Conservation (phyloP, 2,329 filamentous ascomycete species). For the Trichoderma breve region DNA sequence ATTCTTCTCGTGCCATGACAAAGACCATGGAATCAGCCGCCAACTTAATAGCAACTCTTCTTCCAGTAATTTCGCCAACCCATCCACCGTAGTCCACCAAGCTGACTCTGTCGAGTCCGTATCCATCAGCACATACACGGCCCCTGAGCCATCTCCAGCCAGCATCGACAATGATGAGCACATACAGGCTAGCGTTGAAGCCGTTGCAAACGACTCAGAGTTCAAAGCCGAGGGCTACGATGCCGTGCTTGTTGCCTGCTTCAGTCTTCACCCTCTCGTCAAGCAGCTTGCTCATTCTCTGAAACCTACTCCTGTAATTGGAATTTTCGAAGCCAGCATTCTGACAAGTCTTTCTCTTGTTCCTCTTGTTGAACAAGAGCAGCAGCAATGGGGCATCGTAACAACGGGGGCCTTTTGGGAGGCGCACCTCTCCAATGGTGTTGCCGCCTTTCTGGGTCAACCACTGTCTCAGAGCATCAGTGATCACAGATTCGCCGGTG, state of each 20-base stretch:
- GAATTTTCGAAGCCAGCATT: constrained; percentile 86
- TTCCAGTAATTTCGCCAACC: constrained; percentile 41
- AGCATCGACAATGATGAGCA: constrained; percentile 78
- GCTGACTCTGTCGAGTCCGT: constrained; percentile 33
- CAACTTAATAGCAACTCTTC: constrained; percentile 10
- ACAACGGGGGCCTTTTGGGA: constrained; percentile 87
- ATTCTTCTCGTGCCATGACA: constrained; percentile 73
- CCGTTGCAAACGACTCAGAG: constrained; percentile 58
- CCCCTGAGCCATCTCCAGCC: constrained; percentile 57
- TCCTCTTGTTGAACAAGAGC: constrained; percentile 36
- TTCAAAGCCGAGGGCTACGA: constrained; percentile 53
- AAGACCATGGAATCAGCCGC: constrained; percentile 49
- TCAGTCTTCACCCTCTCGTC: constrained; percentile 79
- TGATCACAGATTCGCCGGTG: constrained; percentile 65
- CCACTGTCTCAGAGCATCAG: background rate
- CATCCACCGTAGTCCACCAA: constrained; percentile 26
- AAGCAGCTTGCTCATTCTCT: constrained; percentile 46
- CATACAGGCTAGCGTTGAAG: constrained; percentile 59
- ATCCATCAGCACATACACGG: constrained; percentile 64
- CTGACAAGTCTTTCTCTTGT: constrained; percentile 57
- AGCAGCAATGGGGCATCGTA: constrained; percentile 71
- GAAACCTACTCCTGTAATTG: constrained; percentile 40
- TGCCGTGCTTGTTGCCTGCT: constrained; percentile 85
- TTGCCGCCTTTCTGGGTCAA: constrained; percentile 61
- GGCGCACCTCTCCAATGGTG: constrained; percentile 63